Evolutionary conservation across 768 basidiomycete species (phyloP).

Genomic region (Infundibulicybe gibba): DNA sequence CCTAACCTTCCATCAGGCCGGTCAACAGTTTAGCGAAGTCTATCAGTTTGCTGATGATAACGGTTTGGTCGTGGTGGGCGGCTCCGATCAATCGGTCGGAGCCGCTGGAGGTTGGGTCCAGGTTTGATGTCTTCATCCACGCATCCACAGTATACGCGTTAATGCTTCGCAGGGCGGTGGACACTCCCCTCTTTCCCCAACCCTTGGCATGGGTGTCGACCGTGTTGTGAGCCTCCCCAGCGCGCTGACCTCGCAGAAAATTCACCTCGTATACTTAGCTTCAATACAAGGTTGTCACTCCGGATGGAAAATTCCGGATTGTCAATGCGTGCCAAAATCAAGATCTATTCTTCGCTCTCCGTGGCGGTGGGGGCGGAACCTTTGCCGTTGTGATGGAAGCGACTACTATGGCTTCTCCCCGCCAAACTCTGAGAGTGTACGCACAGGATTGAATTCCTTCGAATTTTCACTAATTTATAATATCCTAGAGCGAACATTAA

Average conservation of each 20-base stretch:
- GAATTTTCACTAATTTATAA: conserved; percentile 1
- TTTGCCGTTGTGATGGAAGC: conserved; percentile 39
- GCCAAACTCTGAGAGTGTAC: conserved; percentile 27
- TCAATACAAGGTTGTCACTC: conserved; percentile 39
- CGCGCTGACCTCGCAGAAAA: no score
- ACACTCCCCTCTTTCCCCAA: conserved; percentile 35
- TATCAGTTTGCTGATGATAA: conserved; percentile 34
- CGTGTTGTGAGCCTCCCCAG: conserved; percentile 24
- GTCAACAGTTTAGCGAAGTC: conserved; percentile 43
- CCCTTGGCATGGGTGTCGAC: conserved; percentile 46
- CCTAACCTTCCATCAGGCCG: conserved; percentile 26
- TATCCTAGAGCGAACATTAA: no score
- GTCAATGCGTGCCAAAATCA: conserved; percentile 35
- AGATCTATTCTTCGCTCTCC: conserved; percentile 52
- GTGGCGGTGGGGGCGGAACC: conserved; percentile 44
- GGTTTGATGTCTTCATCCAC: conserved; percentile 9
- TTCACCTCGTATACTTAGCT: conserved; percentile 7
- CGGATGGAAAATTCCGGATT: conserved; percentile 33
- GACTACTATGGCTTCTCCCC: conserved; percentile 33
- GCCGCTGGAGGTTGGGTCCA: conserved; percentile 45
- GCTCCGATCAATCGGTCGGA: conserved; percentile 37
- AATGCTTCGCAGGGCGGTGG: conserved; percentile 27
- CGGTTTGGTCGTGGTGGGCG: conserved; percentile 39
- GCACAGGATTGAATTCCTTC: conserved; percentile 23
- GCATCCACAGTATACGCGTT: not conserved